These are phyloP conservation scores for Exophiala sp. DNA, from an alignment of 2,329 filamentous ascomycete genomes.

Conservation along the genomic window DNA sequence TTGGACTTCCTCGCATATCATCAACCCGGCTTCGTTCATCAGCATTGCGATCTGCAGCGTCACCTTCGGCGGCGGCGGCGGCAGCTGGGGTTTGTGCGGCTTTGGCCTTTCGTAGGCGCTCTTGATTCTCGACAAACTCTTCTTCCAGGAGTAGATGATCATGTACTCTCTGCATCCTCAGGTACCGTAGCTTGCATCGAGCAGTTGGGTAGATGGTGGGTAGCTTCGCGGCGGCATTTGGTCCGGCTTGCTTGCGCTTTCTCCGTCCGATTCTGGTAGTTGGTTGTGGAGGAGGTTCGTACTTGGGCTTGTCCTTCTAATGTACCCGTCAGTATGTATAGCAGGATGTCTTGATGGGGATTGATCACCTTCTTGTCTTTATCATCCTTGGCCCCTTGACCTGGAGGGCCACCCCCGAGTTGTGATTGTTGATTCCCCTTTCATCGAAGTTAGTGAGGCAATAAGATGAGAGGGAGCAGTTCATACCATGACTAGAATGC, in stretches of 20 bases:
- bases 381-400: conserved; percentile 70
- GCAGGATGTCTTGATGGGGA: not conserved
- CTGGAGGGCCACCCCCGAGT: conserved; percentile 65
- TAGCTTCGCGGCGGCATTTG: conserved; percentile 90
- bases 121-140: conserved; percentile 98
- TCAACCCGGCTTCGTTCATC: conserved; percentile 93
- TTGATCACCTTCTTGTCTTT: conserved; percentile 83
- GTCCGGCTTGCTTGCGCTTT: conserved; percentile 94
- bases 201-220: conserved; percentile 91
- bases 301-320: conserved; percentile 99
- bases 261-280: conserved; percentile 95
- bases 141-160: conserved; percentile 95
- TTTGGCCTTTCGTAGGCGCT: conserved; percentile 89
- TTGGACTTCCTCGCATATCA: conserved; percentile 96
- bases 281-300: conserved; percentile 93
- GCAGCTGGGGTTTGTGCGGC: conserved; percentile 59
- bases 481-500: conserved; percentile 7
- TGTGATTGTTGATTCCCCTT: conserved; percentile 63
- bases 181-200: conserved; percentile 91
- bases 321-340: conserved; percentile 15
- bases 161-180: conserved; percentile 98
- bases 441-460: conserved; percentile 1
- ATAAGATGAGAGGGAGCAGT: not conserved
- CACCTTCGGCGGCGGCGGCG: conserved; percentile 58
- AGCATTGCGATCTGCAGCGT: conserved; percentile 79